phyloP scores from a whole-genome alignment of 768 basidiomycete genomes.

The Porphyrellus cyaneotinctus region DNA sequence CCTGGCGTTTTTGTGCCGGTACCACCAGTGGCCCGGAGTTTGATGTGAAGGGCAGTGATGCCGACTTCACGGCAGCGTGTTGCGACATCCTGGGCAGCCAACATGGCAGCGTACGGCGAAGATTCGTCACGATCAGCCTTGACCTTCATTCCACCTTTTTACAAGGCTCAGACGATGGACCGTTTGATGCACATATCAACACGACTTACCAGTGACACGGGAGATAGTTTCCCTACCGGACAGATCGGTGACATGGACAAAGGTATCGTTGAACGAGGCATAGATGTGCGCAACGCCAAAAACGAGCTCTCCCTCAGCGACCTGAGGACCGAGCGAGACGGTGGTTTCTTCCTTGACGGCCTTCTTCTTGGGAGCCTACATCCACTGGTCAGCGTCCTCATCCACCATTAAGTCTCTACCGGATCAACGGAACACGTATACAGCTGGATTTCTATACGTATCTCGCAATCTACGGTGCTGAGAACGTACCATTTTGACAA shows the following conservation, averaged over 20 bases:
- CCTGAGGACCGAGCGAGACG: conserved; percentile 92
- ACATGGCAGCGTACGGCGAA: conserved; percentile 95
- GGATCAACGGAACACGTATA: conserved; percentile 2
- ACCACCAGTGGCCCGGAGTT: conserved; percentile 96
- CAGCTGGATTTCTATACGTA: not conserved
- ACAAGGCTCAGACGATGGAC: not conserved
- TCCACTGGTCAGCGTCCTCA: conserved; percentile 47
- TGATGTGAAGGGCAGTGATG: conserved; percentile 97
- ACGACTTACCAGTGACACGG: conserved; percentile 82
- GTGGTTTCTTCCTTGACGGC: conserved; percentile 75
- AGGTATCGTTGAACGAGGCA: conserved; percentile 99
- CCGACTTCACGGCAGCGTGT: conserved; percentile 97
- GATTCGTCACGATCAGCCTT: conserved; percentile 99
- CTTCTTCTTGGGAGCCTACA: conserved; percentile 86
- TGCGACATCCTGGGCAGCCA: conserved; percentile 97
- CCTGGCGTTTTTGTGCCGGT: conserved; percentile 99
- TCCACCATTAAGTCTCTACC: conserved; percentile 38
- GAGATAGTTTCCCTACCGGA: conserved; percentile 99
- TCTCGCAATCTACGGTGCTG: not conserved
- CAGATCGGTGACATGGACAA: conserved; percentile 98
- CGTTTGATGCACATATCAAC: not conserved
- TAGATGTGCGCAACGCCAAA: conserved; percentile 99
- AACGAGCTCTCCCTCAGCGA: conserved; percentile 93
- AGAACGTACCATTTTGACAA: conserved; percentile 37
- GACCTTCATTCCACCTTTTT: conserved; percentile 96